Evolutionary conservation across 1,284 basidiomycete genomes (phyloP).

Genomic region (Ceratobasidium theobromae): DNA sequence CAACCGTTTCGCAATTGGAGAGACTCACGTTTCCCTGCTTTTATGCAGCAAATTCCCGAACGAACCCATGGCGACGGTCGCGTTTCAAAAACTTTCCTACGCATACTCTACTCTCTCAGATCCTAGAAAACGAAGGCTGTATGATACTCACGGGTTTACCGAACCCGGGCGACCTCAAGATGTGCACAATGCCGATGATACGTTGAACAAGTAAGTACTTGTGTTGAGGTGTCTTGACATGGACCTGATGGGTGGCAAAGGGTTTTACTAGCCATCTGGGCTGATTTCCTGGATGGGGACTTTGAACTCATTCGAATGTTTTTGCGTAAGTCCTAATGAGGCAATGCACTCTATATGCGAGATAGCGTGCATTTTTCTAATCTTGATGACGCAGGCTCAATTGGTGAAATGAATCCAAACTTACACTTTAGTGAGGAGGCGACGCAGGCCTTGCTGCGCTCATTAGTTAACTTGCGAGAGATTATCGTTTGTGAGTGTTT

Average conservation of each 20-base stretch:
- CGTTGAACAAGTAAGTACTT: constrained; percentile 44
- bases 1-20: neutral
- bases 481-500: constrained; percentile 62
- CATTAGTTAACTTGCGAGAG: constrained; percentile 64
- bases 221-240: constrained; percentile 60
- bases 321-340: constrained; percentile 55
- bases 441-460: constrained; percentile 63
- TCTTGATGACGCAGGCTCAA: constrained; percentile 53
- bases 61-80: constrained; percentile 69
- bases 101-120: constrained; percentile 80
- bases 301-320: constrained; percentile 75
- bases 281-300: constrained; percentile 82
- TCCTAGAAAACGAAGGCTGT: constrained; percentile 64
- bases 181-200: constrained; percentile 20
- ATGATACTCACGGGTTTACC: constrained; percentile 54
- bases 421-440: constrained; percentile 70
- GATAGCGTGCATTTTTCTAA: neutral
- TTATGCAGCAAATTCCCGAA: constrained; percentile 71
- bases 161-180: neutral
- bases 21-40: neutral
- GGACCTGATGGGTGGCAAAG: constrained; percentile 56
- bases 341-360: neutral
- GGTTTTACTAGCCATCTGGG: constrained; percentile 65
- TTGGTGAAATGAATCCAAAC: constrained; percentile 71
- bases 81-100: constrained; percentile 82